phyloP scores from a whole-genome alignment of 169 alveolate genomes.

The Hammondia hammondi region DNA sequence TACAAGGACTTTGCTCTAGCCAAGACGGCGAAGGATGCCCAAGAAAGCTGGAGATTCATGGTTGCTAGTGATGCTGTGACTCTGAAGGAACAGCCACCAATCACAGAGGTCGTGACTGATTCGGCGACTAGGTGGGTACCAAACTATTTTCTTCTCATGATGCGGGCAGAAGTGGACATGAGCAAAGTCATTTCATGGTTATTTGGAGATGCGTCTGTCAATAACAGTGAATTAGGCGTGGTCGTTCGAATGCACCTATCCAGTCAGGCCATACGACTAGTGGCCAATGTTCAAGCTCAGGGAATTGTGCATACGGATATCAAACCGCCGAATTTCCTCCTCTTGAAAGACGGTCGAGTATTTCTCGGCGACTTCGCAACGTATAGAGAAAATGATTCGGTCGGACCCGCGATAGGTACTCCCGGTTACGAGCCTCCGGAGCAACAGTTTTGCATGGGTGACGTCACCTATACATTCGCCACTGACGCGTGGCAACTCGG shows the following conservation, averaged over 20 bases:
- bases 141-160: neutral
- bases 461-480: neutral
- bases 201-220: neutral
- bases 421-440: neutral
- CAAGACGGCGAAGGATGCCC: neutral
- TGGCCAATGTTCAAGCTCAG: neutral
- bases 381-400: too few relatives aligned
- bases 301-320: neutral
- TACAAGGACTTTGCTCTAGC: neutral
- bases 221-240: neutral
- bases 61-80: neutral
- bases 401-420: neutral
- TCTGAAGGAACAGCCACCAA: neutral
- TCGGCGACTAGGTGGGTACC: neutral
- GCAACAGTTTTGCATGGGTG: too few relatives aligned
- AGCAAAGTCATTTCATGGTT: too few relatives aligned
- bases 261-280: neutral
- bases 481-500: slow-evolving; percentile 22
- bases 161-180: neutral
- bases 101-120: neutral
- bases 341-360: neutral
- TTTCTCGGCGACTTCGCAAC: neutral
- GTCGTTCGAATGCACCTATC: neutral
- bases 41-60: neutral
- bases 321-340: neutral